Evolutionary conservation across 805 yeast genomes (phyloP).

Genomic region (Wickerhamomyces hampshirensis): DNA sequence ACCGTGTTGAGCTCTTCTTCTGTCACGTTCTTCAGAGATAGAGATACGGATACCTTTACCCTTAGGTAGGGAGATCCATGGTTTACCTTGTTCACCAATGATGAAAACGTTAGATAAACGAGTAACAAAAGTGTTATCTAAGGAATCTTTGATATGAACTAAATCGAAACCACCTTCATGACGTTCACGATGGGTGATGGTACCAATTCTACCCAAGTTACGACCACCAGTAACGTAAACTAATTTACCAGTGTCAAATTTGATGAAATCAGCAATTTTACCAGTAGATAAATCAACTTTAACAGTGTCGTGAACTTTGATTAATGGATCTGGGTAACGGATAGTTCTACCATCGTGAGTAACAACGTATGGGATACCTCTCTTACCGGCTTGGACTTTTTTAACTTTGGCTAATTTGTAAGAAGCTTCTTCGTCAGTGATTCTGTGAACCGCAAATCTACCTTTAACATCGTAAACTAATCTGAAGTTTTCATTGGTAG

Average conservation of each 20-base stretch:
- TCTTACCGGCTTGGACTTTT: slow-evolving; percentile 97
- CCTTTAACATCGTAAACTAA: slow-evolving; percentile 98
- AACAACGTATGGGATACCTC: slow-evolving; percentile 96
- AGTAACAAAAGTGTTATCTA: slow-evolving; percentile 94
- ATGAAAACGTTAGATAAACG: slow-evolving; percentile 90
- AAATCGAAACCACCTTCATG: slow-evolving; percentile 98
- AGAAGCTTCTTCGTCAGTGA: slow-evolving; percentile 96
- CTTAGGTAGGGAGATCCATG: slow-evolving; percentile 93
- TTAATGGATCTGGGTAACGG: slow-evolving; percentile 98
- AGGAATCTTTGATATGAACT: slow-evolving; percentile 92
- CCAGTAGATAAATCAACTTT: slow-evolving; percentile 95
- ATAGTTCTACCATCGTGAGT: slow-evolving; percentile 99
- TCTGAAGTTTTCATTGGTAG: slow-evolving; percentile 99
- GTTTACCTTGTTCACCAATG: slow-evolving; percentile 94
- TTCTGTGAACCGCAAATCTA: slow-evolving; percentile 99
- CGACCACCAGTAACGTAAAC: slow-evolving; percentile 97
- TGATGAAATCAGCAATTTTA: slow-evolving; percentile 84
- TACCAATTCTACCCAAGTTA: slow-evolving; percentile 98
- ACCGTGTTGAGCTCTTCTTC: slow-evolving; percentile 76
- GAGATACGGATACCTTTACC: slow-evolving; percentile 98
- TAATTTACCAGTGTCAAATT: slow-evolving; percentile 88
- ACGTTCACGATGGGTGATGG: slow-evolving; percentile 91
- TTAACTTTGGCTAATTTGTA: slow-evolving; percentile 98
- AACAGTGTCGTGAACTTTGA: slow-evolving; percentile 97
- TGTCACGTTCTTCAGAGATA: slow-evolving; percentile 97